phyloP scores from a whole-genome alignment of 2,329 filamentous ascomycete species.

The Stagonosporopsis chrysanthemi region DNA sequence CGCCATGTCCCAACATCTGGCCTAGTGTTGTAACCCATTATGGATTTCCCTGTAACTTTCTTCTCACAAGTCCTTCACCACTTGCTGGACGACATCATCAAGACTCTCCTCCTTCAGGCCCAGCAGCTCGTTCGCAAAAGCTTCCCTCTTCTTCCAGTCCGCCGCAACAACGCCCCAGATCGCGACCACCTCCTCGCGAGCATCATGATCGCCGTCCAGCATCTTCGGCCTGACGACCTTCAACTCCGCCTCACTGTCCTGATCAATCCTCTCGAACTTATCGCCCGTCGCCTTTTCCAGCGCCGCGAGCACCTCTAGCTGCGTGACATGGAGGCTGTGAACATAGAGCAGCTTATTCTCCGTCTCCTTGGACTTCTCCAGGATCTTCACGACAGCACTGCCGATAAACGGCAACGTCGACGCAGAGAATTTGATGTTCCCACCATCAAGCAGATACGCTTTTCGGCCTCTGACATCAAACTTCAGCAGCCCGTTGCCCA shows the following conservation, averaged over 20 bases:
- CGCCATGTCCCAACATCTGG: background rate
- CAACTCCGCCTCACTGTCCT: constrained; percentile 46
- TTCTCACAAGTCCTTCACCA: constrained; percentile 28
- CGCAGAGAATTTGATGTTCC: constrained; percentile 61
- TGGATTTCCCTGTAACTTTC: background rate
- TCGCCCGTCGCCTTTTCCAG: constrained; percentile 62
- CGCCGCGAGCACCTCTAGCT: constrained; percentile 65
- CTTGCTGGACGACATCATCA: constrained; percentile 38
- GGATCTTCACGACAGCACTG: constrained; percentile 60
- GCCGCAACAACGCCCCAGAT: constrained; percentile 46
- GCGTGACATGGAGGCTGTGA: constrained; percentile 64
- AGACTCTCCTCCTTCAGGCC: constrained; percentile 43
- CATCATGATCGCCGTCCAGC: constrained; percentile 42
- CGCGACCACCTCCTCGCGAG: constrained; percentile 44
- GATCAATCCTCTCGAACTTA: constrained; percentile 58
- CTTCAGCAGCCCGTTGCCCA: constrained; percentile 59
- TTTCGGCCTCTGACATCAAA: constrained; percentile 61
- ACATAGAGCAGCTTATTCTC: constrained; percentile 66
- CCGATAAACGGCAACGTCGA: constrained; percentile 63
- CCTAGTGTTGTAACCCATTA: background rate
- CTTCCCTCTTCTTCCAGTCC: constrained; percentile 43
- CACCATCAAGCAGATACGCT: constrained; percentile 65
- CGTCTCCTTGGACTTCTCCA: constrained; percentile 57
- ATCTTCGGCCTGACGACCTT: constrained; percentile 39
- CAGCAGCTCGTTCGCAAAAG: constrained; percentile 43